phyloP scores from a whole-genome alignment of 2,329 filamentous ascomycete genomes.

The Cytospora piceae region DNA sequence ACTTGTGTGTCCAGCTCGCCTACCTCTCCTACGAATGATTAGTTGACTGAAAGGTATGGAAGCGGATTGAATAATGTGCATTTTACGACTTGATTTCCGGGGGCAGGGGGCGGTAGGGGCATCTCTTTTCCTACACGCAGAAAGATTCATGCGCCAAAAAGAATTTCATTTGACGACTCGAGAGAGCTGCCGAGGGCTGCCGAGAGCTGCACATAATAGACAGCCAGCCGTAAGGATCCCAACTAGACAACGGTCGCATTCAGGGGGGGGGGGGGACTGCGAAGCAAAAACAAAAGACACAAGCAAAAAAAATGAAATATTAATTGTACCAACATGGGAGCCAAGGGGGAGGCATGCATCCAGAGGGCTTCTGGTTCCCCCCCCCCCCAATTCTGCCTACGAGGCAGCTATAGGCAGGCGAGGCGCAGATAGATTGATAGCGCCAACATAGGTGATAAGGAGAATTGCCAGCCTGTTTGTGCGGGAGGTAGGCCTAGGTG shows the following conservation, averaged over 20 bases:
- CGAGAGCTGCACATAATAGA: conserved; percentile 17
- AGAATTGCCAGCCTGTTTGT: background rate
- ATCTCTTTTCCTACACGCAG: conserved; percentile 32
- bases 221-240: background rate
- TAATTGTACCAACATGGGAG: conserved; percentile 22
- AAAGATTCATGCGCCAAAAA: conserved; percentile 7
- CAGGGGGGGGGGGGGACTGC: conserved; percentile 6
- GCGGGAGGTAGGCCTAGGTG: conserved; percentile 4
- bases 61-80: conserved; percentile 29
- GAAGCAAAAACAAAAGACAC: conserved; percentile 5
- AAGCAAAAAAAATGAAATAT: conserved; percentile 23
- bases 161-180: background rate
- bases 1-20: conserved; percentile 39
- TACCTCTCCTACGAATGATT: conserved; percentile 45
- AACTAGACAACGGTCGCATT: conserved; percentile 8
- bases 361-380: background rate
- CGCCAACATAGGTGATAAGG: background rate
- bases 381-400: background rate
- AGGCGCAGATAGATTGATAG: conserved; percentile 21
- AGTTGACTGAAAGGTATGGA: conserved; percentile 25
- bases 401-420: conserved; percentile 1
- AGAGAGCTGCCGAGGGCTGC: background rate
- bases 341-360: conserved; percentile 1
- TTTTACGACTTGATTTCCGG: conserved; percentile 9
- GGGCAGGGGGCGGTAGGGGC: conserved; percentile 37